A percentile compares a stretch with the other conserved stretches of the same genome.
Conservation (phyloP, 768 basidiomycete genomes). For the Suillus ampliporus region DNA sequence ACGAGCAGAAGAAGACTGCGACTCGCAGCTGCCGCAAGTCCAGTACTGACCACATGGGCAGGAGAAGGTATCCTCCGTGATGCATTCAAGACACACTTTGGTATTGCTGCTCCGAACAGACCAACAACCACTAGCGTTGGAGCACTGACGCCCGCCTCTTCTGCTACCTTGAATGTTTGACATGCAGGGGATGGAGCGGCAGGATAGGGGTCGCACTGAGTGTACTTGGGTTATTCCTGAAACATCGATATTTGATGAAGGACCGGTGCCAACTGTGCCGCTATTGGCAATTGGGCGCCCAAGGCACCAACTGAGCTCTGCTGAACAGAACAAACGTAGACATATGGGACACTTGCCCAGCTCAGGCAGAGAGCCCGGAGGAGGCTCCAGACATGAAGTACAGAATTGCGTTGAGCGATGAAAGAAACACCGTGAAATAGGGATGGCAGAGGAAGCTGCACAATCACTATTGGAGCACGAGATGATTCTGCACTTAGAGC, state of each 20-base stretch:
- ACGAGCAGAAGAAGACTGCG: background rate
- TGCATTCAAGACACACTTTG: slow-evolving; percentile 8
- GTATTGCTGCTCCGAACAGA: background rate
- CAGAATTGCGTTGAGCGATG: background rate
- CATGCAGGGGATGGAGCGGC: background rate
- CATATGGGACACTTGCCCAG: background rate
- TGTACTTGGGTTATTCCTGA: slow-evolving; percentile 5
- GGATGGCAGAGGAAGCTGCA: background rate
- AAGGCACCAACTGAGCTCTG: background rate
- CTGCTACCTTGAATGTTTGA: too few species aligned
- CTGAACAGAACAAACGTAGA: background rate
- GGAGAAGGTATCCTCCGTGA: background rate
- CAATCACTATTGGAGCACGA: slow-evolving; percentile 3
- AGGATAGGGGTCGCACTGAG: background rate
- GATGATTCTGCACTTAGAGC: background rate
- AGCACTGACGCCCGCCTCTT: background rate
- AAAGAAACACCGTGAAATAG: background rate
- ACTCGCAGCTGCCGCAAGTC: slow-evolving; percentile 9
- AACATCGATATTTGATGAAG: background rate
- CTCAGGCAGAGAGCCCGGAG: background rate
- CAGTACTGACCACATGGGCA: slow-evolving; percentile 10
- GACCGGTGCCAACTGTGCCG: background rate
- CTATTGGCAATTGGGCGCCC: background rate
- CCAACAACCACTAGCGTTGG: slow-evolving; percentile 3
- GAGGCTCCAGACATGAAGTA: slow-evolving; percentile 5